These are phyloP conservation scores for Tephrocybe sp. DNA, from an alignment of 768 basidiomycete species.

Conservation along the genomic window DNA sequence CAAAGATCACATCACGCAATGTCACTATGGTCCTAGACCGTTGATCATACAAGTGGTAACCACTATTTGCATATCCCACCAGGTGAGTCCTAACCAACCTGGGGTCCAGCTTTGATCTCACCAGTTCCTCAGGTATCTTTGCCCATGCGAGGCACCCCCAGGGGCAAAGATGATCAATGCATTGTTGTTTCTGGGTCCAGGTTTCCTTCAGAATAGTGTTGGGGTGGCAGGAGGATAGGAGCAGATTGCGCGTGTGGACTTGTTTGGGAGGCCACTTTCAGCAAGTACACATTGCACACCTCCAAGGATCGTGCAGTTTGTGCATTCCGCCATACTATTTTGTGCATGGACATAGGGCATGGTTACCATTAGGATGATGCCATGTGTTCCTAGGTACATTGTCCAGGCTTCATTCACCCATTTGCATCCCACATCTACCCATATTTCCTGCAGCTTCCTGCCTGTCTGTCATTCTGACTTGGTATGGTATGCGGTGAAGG, in stretches of 20 bases:
- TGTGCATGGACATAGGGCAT: background rate
- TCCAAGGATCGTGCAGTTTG: background rate
- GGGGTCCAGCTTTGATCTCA: background rate
- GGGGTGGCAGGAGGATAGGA: background rate
- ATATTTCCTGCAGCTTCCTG: conserved; percentile 11
- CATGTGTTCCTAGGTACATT: background rate
- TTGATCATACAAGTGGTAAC: background rate
- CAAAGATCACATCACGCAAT: background rate
- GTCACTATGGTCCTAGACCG: background rate
- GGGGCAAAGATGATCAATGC: background rate
- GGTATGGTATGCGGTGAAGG: conserved; percentile 12
- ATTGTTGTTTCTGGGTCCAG: background rate
- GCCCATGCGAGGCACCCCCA: background rate
- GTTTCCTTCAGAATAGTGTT: conserved; percentile 10
- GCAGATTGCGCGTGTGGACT: background rate
- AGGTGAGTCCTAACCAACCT: background rate
- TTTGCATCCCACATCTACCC: conserved; percentile 15
- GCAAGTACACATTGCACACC: background rate
- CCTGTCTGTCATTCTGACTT: conserved; percentile 19
- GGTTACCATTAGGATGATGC: background rate
- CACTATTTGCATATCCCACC: background rate
- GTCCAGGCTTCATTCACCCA: background rate
- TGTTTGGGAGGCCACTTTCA: background rate
- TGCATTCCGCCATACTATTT: background rate
- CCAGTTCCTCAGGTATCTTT: background rate